These are phyloP conservation scores for Stevia rebaudiana DNA, from an alignment of 140 eudicot species.

Conservation along the genomic window DNA sequence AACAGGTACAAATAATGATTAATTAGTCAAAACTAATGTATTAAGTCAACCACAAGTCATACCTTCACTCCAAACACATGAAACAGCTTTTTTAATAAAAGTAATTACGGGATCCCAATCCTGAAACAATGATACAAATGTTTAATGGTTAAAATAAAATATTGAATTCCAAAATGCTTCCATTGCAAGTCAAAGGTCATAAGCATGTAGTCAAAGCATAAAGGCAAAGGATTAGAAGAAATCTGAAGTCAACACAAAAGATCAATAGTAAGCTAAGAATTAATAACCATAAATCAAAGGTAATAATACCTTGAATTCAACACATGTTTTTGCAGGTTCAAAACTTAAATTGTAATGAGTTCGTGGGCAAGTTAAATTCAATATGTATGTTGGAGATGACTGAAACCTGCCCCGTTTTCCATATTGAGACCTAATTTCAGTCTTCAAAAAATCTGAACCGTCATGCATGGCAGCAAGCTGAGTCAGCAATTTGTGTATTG, in stretches of 20 bases:
- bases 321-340: slow-evolving; percentile 63
- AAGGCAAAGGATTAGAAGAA: background rate
- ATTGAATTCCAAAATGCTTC: background rate
- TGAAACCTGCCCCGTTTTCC: slow-evolving; percentile 55
- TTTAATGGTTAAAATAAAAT: slow-evolving; percentile 8
- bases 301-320: slow-evolving; percentile 66
- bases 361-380: slow-evolving; percentile 74
- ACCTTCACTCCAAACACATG: slow-evolving; percentile 56
- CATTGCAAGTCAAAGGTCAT: background rate
- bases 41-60: slow-evolving; percentile 30
- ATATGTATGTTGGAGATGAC: slow-evolving; percentile 47
- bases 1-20: slow-evolving; percentile 15
- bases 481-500: slow-evolving; percentile 74
- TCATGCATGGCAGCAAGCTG: slow-evolving; percentile 50
- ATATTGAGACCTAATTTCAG: slow-evolving; percentile 25
- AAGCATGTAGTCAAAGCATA: background rate
- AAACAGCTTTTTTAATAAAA: slow-evolving; percentile 56
- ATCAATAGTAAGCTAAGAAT: background rate
- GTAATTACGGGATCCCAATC: slow-evolving; percentile 65
- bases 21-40: background rate
- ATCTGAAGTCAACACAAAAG: slow-evolving; percentile 4
- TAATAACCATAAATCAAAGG: slow-evolving; percentile 11
- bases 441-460: slow-evolving; percentile 32
- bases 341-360: slow-evolving; percentile 63
- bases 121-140: slow-evolving; percentile 36